phyloP scores from a whole-genome alignment of 352 stramenopile species.

The Peronospora destructor region DNA sequence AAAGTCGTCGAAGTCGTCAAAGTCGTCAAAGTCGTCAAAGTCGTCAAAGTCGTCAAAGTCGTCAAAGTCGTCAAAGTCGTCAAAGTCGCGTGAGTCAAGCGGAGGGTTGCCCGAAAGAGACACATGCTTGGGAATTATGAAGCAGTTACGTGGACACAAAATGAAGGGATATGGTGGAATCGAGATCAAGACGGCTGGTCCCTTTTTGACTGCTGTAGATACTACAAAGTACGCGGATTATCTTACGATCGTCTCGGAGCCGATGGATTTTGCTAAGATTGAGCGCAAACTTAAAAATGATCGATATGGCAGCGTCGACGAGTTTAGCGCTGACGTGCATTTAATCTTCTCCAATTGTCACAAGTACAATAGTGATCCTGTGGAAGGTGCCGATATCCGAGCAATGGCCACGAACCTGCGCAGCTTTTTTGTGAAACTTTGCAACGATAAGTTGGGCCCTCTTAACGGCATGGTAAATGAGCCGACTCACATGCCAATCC shows the following conservation, averaged over 20 bases:
- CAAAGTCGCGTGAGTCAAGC: constrained; percentile 35
- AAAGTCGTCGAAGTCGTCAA: constrained; percentile 26
- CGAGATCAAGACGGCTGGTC: constrained; percentile 73
- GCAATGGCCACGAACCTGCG: constrained; percentile 77
- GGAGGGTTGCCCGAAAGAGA: constrained; percentile 54
- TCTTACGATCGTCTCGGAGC: constrained; percentile 66
- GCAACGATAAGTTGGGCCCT: constrained; percentile 52
- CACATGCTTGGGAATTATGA: constrained; percentile 59
- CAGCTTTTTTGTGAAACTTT: constrained; percentile 76
- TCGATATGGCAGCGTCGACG: constrained; percentile 64
- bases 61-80: constrained; percentile 23
- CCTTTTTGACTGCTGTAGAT: constrained; percentile 79
- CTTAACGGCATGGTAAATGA: constrained; percentile 28
- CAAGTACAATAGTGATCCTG: constrained; percentile 85
- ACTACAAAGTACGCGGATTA: constrained; percentile 85
- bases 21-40: constrained; percentile 30
- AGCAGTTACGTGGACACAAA: constrained; percentile 68
- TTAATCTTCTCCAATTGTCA: constrained; percentile 86
- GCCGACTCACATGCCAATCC: constrained; percentile 12
- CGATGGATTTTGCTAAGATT: constrained; percentile 86
- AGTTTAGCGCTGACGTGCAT: constrained; percentile 81
- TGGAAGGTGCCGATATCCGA: constrained; percentile 81
- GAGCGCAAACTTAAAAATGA: constrained; percentile 83
- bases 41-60: constrained; percentile 33
- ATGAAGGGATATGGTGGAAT: constrained; percentile 80